Conservation (phyloP, 257 asterid species). For the Salvia miltiorrhiza region DNA sequence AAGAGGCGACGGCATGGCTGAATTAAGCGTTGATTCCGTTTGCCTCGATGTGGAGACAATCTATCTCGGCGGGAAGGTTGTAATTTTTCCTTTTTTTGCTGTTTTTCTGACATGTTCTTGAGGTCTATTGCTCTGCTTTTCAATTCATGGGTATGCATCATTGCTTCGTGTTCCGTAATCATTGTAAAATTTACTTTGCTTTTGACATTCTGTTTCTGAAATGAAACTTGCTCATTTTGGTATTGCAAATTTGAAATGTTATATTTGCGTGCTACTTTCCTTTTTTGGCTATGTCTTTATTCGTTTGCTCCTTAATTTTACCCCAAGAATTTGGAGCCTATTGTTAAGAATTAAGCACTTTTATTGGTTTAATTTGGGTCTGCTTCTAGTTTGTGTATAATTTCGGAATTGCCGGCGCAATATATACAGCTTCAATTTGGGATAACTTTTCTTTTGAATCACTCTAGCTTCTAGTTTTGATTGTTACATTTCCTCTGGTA, state of each 20-base stretch:
- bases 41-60: constrained; percentile 50
- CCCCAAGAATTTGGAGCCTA: neutral
- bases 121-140: constrained; percentile 6
- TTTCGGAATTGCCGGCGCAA: neutral
- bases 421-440: neutral
- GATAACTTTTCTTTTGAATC: neutral
- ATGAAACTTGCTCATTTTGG: neutral
- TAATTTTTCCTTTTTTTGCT: neutral
- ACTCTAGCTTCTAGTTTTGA: constrained; percentile 10
- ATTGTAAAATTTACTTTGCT: no score
- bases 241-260: neutral
- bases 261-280: neutral
- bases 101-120: neutral
- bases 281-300: neutral
- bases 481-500: neutral
- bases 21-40: constrained; percentile 38
- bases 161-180: constrained; percentile 4
- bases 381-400: constrained; percentile 5
- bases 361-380: constrained; percentile 1
- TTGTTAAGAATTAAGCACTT: neutral
- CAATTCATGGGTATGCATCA: constrained; percentile 2
- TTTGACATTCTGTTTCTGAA: neutral
- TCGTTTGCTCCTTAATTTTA: neutral
- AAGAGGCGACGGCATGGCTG: constrained; percentile 42
- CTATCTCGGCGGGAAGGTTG: constrained; percentile 52